phyloP scores from a whole-genome alignment of 768 basidiomycete genomes.

The Mycena floridula region DNA sequence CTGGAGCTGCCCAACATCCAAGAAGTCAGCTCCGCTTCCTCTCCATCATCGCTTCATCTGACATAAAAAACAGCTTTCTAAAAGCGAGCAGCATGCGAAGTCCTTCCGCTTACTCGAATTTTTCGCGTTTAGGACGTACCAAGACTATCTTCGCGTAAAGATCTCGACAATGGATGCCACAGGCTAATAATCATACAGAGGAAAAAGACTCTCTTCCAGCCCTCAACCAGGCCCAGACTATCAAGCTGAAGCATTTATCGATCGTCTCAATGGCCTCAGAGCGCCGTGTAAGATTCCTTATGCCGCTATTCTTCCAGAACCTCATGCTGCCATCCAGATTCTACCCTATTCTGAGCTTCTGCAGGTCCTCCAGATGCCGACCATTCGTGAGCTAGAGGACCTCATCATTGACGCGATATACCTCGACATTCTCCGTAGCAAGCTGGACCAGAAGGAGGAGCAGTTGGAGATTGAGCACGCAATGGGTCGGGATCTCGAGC shows the following conservation, averaged over 20 bases:
- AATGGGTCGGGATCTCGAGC: constrained; percentile 87
- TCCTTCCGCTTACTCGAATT: constrained; percentile 68
- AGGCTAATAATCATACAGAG: constrained; percentile 32
- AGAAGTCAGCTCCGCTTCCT: constrained; percentile 47
- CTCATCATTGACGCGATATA: constrained; percentile 97
- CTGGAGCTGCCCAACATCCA: constrained; percentile 78
- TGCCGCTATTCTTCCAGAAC: background rate
- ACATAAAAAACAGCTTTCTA: constrained; percentile 48
- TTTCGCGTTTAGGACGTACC: constrained; percentile 87
- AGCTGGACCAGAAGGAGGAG: constrained; percentile 88
- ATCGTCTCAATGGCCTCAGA: constrained; percentile 79
- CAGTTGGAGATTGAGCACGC: constrained; percentile 91
- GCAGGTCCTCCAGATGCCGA: constrained; percentile 63
- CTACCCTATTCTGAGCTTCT: constrained; percentile 77
- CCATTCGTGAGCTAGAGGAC: constrained; percentile 88
- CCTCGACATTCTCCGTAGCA: constrained; percentile 81
- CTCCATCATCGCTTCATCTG: background rate
- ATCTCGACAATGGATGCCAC: background rate
- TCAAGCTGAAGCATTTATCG: constrained; percentile 90
- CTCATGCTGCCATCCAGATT: constrained; percentile 39
- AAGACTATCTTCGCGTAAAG: constrained; percentile 60
- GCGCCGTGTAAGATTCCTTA: constrained; percentile 51
- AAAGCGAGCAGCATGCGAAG: constrained; percentile 55
- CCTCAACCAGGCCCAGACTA: constrained; percentile 65
- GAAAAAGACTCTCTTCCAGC: constrained; percentile 61